These are phyloP conservation scores for Pestalotiopsis fici DNA, from an alignment of 2,329 filamentous ascomycete genomes.

Conservation along the genomic window DNA sequence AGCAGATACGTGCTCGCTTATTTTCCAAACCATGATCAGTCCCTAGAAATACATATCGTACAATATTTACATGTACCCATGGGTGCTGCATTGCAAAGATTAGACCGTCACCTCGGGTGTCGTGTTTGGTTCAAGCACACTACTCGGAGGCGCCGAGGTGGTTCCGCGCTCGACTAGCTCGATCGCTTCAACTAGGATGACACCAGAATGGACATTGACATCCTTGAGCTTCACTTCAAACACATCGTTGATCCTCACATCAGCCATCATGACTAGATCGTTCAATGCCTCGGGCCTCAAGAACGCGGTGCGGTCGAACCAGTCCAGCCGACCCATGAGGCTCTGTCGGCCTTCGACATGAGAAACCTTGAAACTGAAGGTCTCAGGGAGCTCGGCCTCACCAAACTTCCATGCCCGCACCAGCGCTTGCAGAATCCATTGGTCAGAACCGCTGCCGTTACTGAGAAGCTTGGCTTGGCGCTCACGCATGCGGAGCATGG, in stretches of 20 bases:
- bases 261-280: constrained; percentile 36
- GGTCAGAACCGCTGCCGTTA: constrained; percentile 42
- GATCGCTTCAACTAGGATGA: constrained; percentile 48
- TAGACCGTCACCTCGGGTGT: background rate
- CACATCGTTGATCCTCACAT: constrained; percentile 51
- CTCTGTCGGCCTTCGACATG: constrained; percentile 32
- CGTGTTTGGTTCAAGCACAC: background rate
- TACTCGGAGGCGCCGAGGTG: background rate
- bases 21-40: background rate
- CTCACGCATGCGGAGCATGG: constrained; percentile 54
- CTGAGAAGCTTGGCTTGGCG: constrained; percentile 46
- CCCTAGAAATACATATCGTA: background rate
- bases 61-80: background rate
- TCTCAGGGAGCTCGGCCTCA: constrained; percentile 47
- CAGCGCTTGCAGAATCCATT: constrained; percentile 62
- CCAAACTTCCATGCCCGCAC: constrained; percentile 60
- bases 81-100: background rate
- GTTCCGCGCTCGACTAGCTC: constrained; percentile 23
- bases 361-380: constrained; percentile 49
- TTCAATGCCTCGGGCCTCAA: constrained; percentile 41
- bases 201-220: constrained; percentile 49
- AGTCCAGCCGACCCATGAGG: constrained; percentile 46
- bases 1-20: background rate
- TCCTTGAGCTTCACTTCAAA: constrained; percentile 57
- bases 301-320: constrained; percentile 48